Percentiles rank a stretch among this genome's conserved stretches.
These are phyloP conservation scores for Escallonia herrerae DNA, from an alignment of 129 eudicot genomes.

Conservation along the genomic window DNA sequence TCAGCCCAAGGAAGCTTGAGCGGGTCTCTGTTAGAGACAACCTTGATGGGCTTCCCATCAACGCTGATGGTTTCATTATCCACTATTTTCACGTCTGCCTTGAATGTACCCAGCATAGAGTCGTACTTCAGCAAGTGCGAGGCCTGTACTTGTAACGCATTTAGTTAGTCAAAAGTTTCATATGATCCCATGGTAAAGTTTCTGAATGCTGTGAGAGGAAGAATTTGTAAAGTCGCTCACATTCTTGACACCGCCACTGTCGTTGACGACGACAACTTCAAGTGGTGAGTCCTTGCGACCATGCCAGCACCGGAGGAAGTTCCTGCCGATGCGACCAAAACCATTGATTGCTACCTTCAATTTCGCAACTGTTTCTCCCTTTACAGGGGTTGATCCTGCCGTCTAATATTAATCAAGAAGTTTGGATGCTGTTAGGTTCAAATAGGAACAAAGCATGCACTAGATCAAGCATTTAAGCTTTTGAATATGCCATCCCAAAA, in stretches of 20 bases:
- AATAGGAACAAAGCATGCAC: background rate
- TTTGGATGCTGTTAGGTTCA: no score
- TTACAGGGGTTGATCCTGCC: constrained; percentile 44
- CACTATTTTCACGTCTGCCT: constrained; percentile 82
- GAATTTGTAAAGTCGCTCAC: constrained; percentile 33
- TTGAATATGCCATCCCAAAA: background rate
- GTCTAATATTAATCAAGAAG: constrained; percentile 19
- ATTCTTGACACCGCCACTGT: constrained; percentile 97
- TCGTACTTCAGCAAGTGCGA: constrained; percentile 95
- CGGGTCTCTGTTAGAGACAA: constrained; percentile 89
- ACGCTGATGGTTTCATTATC: constrained; percentile 80
- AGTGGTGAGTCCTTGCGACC: constrained; percentile 91
- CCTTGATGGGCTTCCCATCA: constrained; percentile 82
- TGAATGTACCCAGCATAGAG: constrained; percentile 91
- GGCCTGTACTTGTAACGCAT: constrained; percentile 44
- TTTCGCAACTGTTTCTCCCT: constrained; percentile 68
- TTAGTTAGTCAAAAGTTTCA: no score
- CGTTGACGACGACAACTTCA: constrained; percentile 83
- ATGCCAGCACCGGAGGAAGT: constrained; percentile 99
- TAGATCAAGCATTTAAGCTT: background rate
- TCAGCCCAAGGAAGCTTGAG: constrained; percentile 98
- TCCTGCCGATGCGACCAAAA: constrained; percentile 93
- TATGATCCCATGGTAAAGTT: no score
- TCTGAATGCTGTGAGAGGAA: no score
- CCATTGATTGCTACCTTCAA: constrained; percentile 98